These are phyloP conservation scores for Trichoderma afroharzianum DNA, from an alignment of 2,329 filamentous ascomycete species.

Conservation along the genomic window DNA sequence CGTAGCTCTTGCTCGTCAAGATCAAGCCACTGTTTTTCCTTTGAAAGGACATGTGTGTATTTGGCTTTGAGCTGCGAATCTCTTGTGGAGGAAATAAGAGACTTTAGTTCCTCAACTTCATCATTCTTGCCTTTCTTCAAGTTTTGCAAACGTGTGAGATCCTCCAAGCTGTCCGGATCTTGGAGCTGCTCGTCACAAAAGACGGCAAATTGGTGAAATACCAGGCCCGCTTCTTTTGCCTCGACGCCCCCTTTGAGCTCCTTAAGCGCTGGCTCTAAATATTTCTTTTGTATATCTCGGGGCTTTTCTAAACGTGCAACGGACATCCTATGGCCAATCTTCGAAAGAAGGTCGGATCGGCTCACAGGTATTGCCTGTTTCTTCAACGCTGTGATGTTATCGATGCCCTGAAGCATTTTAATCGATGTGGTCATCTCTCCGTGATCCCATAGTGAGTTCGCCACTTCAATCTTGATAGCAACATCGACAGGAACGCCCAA, in stretches of 20 bases:
- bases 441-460: slow-evolving; percentile 90
- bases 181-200: slow-evolving; percentile 96
- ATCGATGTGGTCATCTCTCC: slow-evolving; percentile 88
- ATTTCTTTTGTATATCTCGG: slow-evolving; percentile 81
- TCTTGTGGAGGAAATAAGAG: slow-evolving; percentile 48
- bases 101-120: slow-evolving; percentile 72
- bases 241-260: slow-evolving; percentile 68
- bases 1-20: slow-evolving; percentile 85
- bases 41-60: slow-evolving; percentile 59
- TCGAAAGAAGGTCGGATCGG: slow-evolving; percentile 76
- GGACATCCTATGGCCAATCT: slow-evolving; percentile 83
- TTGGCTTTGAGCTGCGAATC: slow-evolving; percentile 52
- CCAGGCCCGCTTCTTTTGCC: slow-evolving; percentile 74
- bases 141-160: slow-evolving; percentile 75
- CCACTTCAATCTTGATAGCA: slow-evolving; percentile 74
- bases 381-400: slow-evolving; percentile 55
- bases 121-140: slow-evolving; percentile 76
- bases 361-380: slow-evolving; percentile 70
- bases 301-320: slow-evolving; percentile 88
- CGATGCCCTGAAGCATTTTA: slow-evolving; percentile 75
- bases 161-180: slow-evolving; percentile 78
- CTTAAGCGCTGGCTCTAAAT: slow-evolving; percentile 78
- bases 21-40: slow-evolving; percentile 84
- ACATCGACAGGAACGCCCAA: slow-evolving; percentile 75
- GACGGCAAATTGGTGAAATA: slow-evolving; percentile 90